Evolutionary conservation across 805 yeast genomes (phyloP), one percentile per base, ranked within the genome.

Genomic region (Lipomyces orientalis): DNA sequence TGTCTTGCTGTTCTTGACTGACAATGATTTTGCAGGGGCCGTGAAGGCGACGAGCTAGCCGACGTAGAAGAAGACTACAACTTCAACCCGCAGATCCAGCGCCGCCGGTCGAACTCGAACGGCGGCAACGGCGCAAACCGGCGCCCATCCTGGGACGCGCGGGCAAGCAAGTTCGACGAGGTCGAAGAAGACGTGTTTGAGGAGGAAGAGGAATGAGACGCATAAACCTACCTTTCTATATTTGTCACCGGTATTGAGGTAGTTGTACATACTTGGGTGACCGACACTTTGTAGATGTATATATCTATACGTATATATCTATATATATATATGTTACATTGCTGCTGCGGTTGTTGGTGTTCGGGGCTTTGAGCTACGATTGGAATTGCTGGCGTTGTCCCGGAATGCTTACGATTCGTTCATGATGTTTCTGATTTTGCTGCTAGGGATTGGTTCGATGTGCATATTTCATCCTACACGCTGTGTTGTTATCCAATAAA

Each of bases 41-140:
- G 70, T 43, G 71, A 71, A 60, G 75, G 74, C 39, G 75, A 73
- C 60, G 75, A 73, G 61, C 54, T 73, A 16, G 73, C 56, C 12
- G 75, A 73, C 37, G 61, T 73, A 16, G 75, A 71, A 54, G 66
- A 69, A 33, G 72, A 73, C 35, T 66, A 69, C 60, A 66, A 69
- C 64, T 71, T 66, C 54, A 61, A 73, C 16, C 69, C 68, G 33
- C 70, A 71, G 59, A 55, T 64, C 34, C 70, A 64, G 34, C 74
- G 73, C 39, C 73, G 75, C 37, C 71, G 75, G 54, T 73, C 75
- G 22, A 73, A 73, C 63, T 73, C 75, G 46, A 71, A 71, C 58
- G 71, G 73, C 46, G 69, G 73, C 46, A 62, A 58, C 49, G 66
- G 68, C 34, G 12, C 60, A 14, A 16, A 33, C 61, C 62, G 58